phyloP scores from a whole-genome alignment of 2,329 filamentous ascomycete species.

The Exophiala bonariae region DNA sequence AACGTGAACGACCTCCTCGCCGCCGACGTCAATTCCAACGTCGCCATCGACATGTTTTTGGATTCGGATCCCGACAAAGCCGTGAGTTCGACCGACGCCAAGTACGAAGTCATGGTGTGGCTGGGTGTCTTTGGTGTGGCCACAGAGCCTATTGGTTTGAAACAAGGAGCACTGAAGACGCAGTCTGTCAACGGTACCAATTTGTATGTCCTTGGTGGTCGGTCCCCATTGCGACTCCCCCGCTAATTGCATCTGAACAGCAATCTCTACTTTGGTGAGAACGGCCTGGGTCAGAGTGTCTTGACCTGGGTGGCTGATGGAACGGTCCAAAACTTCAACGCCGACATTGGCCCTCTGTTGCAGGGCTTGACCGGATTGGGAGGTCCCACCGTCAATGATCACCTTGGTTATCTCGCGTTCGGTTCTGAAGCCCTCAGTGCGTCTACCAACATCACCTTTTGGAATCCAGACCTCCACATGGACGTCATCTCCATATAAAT shows the following conservation, averaged over 20 bases:
- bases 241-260: background rate
- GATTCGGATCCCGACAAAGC: slow-evolving; percentile 46
- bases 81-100: slow-evolving; percentile 37
- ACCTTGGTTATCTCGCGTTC: slow-evolving; percentile 54
- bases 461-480: slow-evolving; percentile 38
- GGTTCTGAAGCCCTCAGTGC: slow-evolving; percentile 53
- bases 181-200: slow-evolving; percentile 42
- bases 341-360: slow-evolving; percentile 50
- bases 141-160: slow-evolving; percentile 51
- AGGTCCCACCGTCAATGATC: slow-evolving; percentile 44
- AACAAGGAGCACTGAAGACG: slow-evolving; percentile 34
- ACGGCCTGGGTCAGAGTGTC: slow-evolving; percentile 46
- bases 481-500: slow-evolving; percentile 26
- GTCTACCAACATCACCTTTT: slow-evolving; percentile 49
- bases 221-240: background rate
- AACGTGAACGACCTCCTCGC: slow-evolving; percentile 36
- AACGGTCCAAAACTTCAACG: slow-evolving; percentile 44
- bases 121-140: slow-evolving; percentile 49
- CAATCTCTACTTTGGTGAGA: slow-evolving; percentile 44
- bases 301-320: slow-evolving; percentile 50
- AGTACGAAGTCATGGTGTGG: slow-evolving; percentile 60
- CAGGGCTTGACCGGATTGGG: slow-evolving; percentile 34
- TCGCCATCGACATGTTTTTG: slow-evolving; percentile 61
- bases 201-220: slow-evolving; percentile 31
- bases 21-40: slow-evolving; percentile 53